Evolutionary conservation across 2,329 filamentous ascomycete genomes (phyloP).

Genomic region (Trichoderma guizhouense): DNA sequence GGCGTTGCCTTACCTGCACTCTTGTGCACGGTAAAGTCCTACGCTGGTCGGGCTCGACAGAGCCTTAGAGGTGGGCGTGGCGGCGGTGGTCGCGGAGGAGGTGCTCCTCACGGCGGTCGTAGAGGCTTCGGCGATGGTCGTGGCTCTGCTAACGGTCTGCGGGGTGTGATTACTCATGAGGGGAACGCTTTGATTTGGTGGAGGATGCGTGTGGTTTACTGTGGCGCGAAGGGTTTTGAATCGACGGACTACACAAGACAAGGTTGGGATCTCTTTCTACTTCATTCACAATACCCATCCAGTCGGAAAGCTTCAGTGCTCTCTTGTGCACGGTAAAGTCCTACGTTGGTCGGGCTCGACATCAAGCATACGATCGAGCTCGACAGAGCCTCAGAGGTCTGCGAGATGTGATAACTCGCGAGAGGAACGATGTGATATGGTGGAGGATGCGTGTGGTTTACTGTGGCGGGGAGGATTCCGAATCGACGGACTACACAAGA

Average conservation of each 20-base stretch:
- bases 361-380: not conserved
- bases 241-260: no score
- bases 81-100: conserved; percentile 34
- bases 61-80: conserved; percentile 27
- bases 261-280: no score
- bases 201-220: no score
- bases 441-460: not conserved
- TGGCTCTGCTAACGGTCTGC: conserved; percentile 32
- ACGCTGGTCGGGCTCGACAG: not conserved
- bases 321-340: not conserved
- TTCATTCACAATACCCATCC: no score
- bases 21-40: not conserved
- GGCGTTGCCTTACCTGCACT: not conserved
- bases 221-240: no score
- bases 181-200: no score
- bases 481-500: not conserved
- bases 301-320: no score
- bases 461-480: not conserved
- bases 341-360: not conserved
- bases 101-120: conserved; percentile 28
- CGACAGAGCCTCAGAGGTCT: not conserved
- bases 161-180: no score
- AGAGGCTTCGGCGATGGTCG: conserved; percentile 25
- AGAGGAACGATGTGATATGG: not conserved
- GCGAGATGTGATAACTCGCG: not conserved